phyloP scores from a whole-genome alignment of 768 basidiomycete species.

The Trichaptum fuscoviolaceum region DNA sequence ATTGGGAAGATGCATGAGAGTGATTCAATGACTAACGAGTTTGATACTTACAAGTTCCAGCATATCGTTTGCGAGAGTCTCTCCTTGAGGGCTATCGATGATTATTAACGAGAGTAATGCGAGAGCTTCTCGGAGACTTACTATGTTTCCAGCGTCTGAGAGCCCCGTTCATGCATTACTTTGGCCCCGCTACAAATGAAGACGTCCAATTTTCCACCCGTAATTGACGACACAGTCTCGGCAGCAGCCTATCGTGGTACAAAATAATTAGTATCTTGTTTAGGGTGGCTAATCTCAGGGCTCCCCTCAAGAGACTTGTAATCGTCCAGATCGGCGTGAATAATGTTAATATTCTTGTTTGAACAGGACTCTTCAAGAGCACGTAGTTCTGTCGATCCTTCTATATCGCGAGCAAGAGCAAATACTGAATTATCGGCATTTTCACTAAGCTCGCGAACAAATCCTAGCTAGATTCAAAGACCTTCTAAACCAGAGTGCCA shows the following conservation, averaged over 20 bases:
- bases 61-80: slow-evolving; percentile 23
- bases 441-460: slow-evolving; percentile 20
- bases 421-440: slow-evolving; percentile 18
- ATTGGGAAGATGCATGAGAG: background rate
- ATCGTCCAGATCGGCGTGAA: slow-evolving; percentile 34
- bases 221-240: slow-evolving; percentile 10
- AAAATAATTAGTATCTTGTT: background rate
- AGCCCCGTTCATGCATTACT: slow-evolving; percentile 10
- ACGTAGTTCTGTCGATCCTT: slow-evolving; percentile 14
- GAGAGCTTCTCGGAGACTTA: background rate
- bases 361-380: slow-evolving; percentile 5
- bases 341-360: slow-evolving; percentile 25
- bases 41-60: slow-evolving; percentile 7
- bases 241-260: slow-evolving; percentile 12
- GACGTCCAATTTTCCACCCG: slow-evolving; percentile 28
- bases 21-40: background rate
- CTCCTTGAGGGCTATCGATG: background rate
- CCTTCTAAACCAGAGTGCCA: no score
- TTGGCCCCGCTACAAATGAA: slow-evolving; percentile 34
- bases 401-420: slow-evolving; percentile 23
- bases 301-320: slow-evolving; percentile 24
- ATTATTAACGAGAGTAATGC: background rate
- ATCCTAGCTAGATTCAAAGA: slow-evolving; percentile 18
- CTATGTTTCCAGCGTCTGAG: slow-evolving; percentile 3
- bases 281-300: background rate